A percentile compares a stretch with the other conserved stretches of the same genome.
Evolutionary conservation across 2,329 filamentous ascomycete genomes (phyloP).

Genomic region (Penicillium occitanis): DNA sequence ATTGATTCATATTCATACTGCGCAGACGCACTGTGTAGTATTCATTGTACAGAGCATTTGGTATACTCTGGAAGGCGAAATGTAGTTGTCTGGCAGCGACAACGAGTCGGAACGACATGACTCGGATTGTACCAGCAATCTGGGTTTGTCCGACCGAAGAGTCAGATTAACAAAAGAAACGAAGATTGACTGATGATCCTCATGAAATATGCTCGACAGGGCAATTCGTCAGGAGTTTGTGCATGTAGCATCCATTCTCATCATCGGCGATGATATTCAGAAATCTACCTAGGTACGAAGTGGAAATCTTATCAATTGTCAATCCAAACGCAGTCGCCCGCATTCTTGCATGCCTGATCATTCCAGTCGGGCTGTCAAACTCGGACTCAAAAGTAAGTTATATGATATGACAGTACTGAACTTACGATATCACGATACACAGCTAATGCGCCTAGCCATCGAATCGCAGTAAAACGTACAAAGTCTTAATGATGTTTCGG

Average conservation of each 20-base stretch:
- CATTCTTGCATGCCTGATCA: slow-evolving; percentile 1
- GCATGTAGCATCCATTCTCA: not conserved
- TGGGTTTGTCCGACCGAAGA: not conserved
- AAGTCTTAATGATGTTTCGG: not conserved
- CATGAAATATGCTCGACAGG: not conserved
- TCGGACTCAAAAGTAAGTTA: not conserved
- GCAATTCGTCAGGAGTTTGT: not conserved
- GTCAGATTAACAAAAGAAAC: not conserved
- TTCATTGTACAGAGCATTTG: not conserved
- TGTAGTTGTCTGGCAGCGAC: not conserved
- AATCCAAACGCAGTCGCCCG: not conserved
- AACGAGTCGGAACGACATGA: not conserved
- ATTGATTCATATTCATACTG: not conserved
- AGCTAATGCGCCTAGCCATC: slow-evolving; percentile 10
- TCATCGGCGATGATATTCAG: not conserved
- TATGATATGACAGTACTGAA: not conserved
- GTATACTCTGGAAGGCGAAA: not conserved
- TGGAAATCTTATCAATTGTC: not conserved
- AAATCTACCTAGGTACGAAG: not conserved
- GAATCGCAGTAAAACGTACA: slow-evolving; percentile 1
- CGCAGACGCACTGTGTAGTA: not conserved
- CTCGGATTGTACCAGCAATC: not conserved
- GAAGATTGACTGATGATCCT: not conserved
- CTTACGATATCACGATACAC: not conserved
- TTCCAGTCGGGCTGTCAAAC: slow-evolving; percentile 1